Base-by-base conservation (phyloP, 495 filamentous ascomycete genomes). In the Xylaria telfairii region DNA sequence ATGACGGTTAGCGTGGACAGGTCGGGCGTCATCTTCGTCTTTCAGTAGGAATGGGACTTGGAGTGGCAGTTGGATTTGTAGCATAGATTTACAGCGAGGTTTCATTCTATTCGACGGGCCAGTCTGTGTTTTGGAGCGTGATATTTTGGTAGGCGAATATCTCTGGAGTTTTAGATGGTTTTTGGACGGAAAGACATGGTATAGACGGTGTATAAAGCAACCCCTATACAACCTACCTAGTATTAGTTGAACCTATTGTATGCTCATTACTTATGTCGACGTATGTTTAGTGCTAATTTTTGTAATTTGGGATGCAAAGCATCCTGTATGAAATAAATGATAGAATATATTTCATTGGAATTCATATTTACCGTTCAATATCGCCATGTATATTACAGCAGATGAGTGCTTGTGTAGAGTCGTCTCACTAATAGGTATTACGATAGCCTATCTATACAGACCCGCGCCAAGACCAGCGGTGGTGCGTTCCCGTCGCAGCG, bases 1-100 rank as follows among this genome's bases (percentile, higher is more conserved):
- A 97, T 98, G 94, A 89, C 92, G 49, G 85, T 98, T 34, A 95
- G 91, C 74, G 95, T 90, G 60, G 96, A 99, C 83, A 87, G 95
- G 73, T 91, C 90, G n/a, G 96, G 96, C 4, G 90, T 95, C 77
- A 89, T 98, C 59, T 97, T 96, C 84, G 90, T 98, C 44, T 97
- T 96, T 66, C 82, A 84, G 72, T 86, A 78, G 75, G 34, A 69
- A 60, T 62, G 67, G 42, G 57, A 34, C 21, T 12, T 28, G n/a
- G 21, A 15, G 39, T 28, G 34, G 57, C 28, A 30, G 26, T 54
- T 12, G 7, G 26, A 30, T 54, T 54, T 54, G 26, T 28, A 30
- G 51, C 49, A 28, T 54, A 8, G 24, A 28, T 67, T 26, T 30
- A 21, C 4, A 8, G 21, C 39, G 34, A n/a, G 47, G 41, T 53